Evolutionary conservation across 1,284 basidiomycete species (phyloP), one percentile per base, ranked within the genome.

Genomic region (Exobasidium rhododendri): DNA sequence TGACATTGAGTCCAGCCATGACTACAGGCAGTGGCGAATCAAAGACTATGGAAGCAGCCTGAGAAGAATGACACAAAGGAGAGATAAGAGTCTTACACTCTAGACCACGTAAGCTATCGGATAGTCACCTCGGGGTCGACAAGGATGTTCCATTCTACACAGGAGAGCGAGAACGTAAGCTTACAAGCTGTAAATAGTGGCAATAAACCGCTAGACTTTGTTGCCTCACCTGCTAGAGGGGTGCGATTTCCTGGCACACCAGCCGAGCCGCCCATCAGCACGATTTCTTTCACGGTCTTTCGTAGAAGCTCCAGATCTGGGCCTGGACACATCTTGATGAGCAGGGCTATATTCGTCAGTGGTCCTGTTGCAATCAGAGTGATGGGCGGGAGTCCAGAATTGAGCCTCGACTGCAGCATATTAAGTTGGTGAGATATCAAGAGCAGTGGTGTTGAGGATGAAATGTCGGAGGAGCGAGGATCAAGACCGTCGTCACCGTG

Each of bases 1-100:
- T 75, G 3, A 77, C 69, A 45, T 77, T 75, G 50, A 77, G 66
- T 13, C 73, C 71, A 28, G 68, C 69, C 73, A 75, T 75, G 56
- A 72, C 69, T 20, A 71, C 68, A 26, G 67, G 69, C 60, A 75
- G 61, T 56, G 65, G 61, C 29, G 66, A 65, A 61, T 73, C 62
- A 57, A 69, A 74, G 40, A 75, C 67, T 55, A 77, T 77, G 1
- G 59, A 45, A 30, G 70, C 71, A 1, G 74, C 71, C 60, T 55
- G 13, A 40, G 20, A 10, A 10, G 7, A 50, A 7, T 14, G 22
- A 30, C 20, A 50, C 22, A 50, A 50, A n/a, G n/a, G 35, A 40
- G 17, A 40, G 17, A 40, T 10, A 40, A 17, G 35, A 40, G 17
- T 10, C 7, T 40, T 40, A 40, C 10, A 40, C 17, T 40, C 7